These are phyloP conservation scores for Phalaenopsis hybrid DNA, from an alignment of 116 monocot genomes.

Conservation along the genomic window DNA sequence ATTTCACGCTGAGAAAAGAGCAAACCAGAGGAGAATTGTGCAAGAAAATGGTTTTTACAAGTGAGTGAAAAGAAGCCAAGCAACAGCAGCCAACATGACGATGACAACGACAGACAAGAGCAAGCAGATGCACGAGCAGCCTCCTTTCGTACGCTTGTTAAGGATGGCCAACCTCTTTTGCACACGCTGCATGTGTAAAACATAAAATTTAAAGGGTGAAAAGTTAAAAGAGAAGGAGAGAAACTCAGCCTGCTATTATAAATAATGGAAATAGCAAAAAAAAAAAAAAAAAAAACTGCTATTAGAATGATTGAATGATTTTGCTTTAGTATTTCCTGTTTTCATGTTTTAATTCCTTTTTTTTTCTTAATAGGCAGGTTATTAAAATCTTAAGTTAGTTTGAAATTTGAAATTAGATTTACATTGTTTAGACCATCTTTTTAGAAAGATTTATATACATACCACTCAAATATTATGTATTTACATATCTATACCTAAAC, in stretches of 20 bases:
- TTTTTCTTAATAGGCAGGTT: no score
- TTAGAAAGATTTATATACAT: no score
- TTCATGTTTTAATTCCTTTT: no score
- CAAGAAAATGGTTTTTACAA: conserved; percentile 17
- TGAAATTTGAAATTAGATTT: no score
- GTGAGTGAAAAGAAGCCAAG: conserved; percentile 67
- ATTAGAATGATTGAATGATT: no score
- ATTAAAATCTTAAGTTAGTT: no score
- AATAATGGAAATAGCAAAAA: background rate
- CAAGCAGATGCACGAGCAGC: conserved; percentile 57
- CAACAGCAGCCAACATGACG: conserved; percentile 50
- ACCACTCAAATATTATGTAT: no score
- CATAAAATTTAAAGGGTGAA: background rate
- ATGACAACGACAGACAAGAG: conserved; percentile 51
- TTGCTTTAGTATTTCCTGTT: no score
- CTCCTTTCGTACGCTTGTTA: conserved; percentile 58
- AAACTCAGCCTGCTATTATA: background rate
- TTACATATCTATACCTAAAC: no score
- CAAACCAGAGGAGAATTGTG: background rate
- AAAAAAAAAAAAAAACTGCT: no score
- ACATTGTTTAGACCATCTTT: no score
- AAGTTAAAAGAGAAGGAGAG: background rate
- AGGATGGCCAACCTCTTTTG: conserved; percentile 79
- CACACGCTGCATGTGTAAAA: conserved; percentile 49
- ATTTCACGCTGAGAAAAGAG: background rate